phyloP scores from a whole-genome alignment of 371 early-diverging fungal species.

The Mortierella sp. region DNA sequence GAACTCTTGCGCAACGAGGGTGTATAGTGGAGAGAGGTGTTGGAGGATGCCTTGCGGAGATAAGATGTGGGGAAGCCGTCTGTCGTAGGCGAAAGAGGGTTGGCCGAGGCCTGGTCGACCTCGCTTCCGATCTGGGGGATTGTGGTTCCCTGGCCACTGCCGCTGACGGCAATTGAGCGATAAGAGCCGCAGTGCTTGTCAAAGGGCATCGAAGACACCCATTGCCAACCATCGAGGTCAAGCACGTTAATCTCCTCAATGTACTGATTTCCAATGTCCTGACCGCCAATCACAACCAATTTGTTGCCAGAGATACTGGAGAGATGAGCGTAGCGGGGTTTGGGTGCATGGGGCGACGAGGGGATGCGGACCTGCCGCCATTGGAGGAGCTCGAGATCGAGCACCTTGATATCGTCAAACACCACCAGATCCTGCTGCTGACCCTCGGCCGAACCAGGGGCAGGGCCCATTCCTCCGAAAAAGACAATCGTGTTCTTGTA shows the following conservation, averaged over 20 bases:
- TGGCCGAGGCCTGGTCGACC: slow-evolving; percentile 27
- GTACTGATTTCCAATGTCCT: slow-evolving; percentile 83
- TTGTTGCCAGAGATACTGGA: slow-evolving; percentile 70
- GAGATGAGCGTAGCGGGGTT: slow-evolving; percentile 88
- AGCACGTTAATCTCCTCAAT: slow-evolving; percentile 83
- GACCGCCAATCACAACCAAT: slow-evolving; percentile 85
- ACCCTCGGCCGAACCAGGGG: slow-evolving; percentile 21
- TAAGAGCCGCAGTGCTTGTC: slow-evolving; percentile 85
- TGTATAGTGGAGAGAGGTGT: slow-evolving; percentile 37
- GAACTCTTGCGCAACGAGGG: slow-evolving; percentile 51
- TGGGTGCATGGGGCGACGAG: slow-evolving; percentile 69
- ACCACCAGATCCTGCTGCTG: slow-evolving; percentile 64
- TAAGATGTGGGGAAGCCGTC: slow-evolving; percentile 57
- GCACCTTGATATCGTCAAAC: slow-evolving; percentile 79
- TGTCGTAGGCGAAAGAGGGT: slow-evolving; percentile 29
- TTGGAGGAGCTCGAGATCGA: slow-evolving; percentile 73
- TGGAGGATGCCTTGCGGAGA: slow-evolving; percentile 40
- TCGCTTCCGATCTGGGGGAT: slow-evolving; percentile 58
- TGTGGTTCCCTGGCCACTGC: slow-evolving; percentile 46
- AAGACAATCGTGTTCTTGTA: slow-evolving; percentile 69
- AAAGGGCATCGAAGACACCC: slow-evolving; percentile 76
- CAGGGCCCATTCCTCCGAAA: slow-evolving; percentile 79
- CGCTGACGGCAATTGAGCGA: slow-evolving; percentile 77
- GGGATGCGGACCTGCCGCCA: slow-evolving; percentile 71
- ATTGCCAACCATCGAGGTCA: slow-evolving; percentile 75